Percentiles rank a stretch among this genome's conserved stretches.
phyloP scores from a whole-genome alignment of 129 eudicot genomes.

The Artemisia tridentata region DNA sequence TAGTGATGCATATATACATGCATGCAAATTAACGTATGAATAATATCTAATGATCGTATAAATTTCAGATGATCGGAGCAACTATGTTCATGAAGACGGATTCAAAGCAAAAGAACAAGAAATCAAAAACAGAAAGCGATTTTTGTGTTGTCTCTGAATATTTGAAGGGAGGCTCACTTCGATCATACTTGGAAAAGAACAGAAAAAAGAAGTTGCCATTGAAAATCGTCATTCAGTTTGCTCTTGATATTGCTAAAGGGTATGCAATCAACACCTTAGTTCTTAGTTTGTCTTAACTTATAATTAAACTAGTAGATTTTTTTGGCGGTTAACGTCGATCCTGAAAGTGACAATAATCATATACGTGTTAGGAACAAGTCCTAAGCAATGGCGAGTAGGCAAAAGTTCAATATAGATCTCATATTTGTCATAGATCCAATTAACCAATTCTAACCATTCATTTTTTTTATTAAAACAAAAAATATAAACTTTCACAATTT shows the following conservation, averaged over 20 bases:
- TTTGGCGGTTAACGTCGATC: too few relatives aligned
- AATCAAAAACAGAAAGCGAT: slow-evolving; percentile 14
- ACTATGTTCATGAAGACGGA: slow-evolving; percentile 24
- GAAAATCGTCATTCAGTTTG: slow-evolving; percentile 26
- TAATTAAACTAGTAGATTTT: too few relatives aligned
- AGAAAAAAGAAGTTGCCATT: slow-evolving; percentile 29
- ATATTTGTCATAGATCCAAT: too few relatives aligned
- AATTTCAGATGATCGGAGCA: slow-evolving; percentile 24
- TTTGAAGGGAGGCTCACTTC: slow-evolving; percentile 36
- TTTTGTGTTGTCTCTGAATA: slow-evolving; percentile 39
- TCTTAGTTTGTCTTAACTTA: neutral
- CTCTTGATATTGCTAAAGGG: slow-evolving; percentile 48
- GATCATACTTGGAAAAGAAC: slow-evolving; percentile 32
- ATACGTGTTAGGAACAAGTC: too few relatives aligned
- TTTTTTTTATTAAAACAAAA: too few relatives aligned
- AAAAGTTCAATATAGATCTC: too few relatives aligned
- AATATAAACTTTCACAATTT: too few relatives aligned
- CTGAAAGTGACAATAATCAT: too few relatives aligned
- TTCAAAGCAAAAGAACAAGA: slow-evolving; percentile 9
- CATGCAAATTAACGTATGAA: too few relatives aligned
- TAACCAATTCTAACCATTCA: too few relatives aligned
- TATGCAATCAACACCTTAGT: slow-evolving; percentile 6
- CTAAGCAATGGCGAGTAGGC: too few relatives aligned
- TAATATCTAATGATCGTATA: neutral
- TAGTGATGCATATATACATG: too few relatives aligned